Evolutionary conservation across 2,329 filamentous ascomycete species (phyloP), one percentile per base, ranked within the genome.

Genomic region (Trichoderma harzianum): DNA sequence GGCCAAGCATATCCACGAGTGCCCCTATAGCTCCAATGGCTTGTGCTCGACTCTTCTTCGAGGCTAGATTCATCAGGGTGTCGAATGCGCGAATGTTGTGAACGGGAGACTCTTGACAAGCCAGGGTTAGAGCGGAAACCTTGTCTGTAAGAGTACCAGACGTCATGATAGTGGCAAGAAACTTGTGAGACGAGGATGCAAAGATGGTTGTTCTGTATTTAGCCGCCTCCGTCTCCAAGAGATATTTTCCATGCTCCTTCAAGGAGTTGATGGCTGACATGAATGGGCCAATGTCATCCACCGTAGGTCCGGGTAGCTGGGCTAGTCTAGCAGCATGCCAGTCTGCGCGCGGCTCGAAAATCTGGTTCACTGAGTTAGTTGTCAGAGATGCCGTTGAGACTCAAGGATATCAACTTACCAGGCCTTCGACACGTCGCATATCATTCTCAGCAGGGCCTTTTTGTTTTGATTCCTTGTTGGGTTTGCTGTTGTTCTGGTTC

Each of bases 91-190:
- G 95, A 74, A 90, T 91, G 73, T 95, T 98, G 82, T 99, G 96
- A 66, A 98, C 84, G 21, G 96, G 96, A 10, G 97, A 98, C 82
- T 99, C 96, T 83, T 99, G 97, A 14, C 98, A 91, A 70, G 96
- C 92, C 76, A 99, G 86, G 5, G 96, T 99, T 78, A 99, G 85
- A 4, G 96, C 97, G 3, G 96, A 99, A 57, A 98, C 92, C 81
- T 98, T 98, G 81, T 99, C 96, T 70, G 94, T 97, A 76, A 98
- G 89, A 11, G 97, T 99, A 85, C 96, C 96, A 2, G 95, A 97
- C 11, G 94, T 86, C 93, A 98, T 98, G 80, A 99, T 98, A 21
- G 94, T 97, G 1, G 95, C 93, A 86, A 98, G 91, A 85, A 99
- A 99, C 80, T 95, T 97, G 82, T 97, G 93, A 53, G 95, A 95